phyloP scores from a whole-genome alignment of 306 rosid species.

The Abrus precatorius region DNA sequence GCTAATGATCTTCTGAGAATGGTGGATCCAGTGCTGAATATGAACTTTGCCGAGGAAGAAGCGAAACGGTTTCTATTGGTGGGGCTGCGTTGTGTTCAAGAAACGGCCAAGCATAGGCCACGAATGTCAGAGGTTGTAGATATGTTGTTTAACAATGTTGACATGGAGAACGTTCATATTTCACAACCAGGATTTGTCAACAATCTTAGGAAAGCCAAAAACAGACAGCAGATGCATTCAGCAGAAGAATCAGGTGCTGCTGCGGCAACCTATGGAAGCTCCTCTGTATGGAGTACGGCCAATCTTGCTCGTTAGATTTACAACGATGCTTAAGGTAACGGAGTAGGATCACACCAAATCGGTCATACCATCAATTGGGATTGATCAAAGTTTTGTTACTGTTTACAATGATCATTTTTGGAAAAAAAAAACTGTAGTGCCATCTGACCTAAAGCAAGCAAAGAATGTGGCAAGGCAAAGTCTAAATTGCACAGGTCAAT shows the following conservation, averaged over 20 bases:
- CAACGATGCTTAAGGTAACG: not conserved
- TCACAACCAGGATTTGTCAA: conserved; percentile 70
- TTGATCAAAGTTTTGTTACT: not conserved
- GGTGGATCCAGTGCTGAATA: conserved; percentile 66
- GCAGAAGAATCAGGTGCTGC: conserved; percentile 42
- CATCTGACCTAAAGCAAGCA: no score
- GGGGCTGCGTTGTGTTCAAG: conserved; percentile 85
- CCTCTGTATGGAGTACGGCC: conserved; percentile 28
- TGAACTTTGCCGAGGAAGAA: conserved; percentile 56
- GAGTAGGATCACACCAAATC: not conserved
- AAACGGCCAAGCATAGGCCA: conserved; percentile 66
- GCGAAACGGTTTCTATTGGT: conserved; percentile 65
- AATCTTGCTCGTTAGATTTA: conserved; percentile 44
- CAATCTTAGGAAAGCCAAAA: conserved; percentile 64
- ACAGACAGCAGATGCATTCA: conserved; percentile 27
- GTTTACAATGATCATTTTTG: not conserved
- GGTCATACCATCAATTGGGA: not conserved
- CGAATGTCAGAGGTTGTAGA: conserved; percentile 60
- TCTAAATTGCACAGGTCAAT: no score
- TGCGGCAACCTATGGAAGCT: conserved; percentile 35
- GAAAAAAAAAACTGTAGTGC: not conserved
- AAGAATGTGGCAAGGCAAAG: no score
- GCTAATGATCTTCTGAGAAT: conserved; percentile 49
- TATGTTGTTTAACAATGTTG: conserved; percentile 59
- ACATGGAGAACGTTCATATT: conserved; percentile 48